Evolutionary conservation across 805 yeast species (phyloP).

Genomic region (Metschnikowia rubicola): DNA sequence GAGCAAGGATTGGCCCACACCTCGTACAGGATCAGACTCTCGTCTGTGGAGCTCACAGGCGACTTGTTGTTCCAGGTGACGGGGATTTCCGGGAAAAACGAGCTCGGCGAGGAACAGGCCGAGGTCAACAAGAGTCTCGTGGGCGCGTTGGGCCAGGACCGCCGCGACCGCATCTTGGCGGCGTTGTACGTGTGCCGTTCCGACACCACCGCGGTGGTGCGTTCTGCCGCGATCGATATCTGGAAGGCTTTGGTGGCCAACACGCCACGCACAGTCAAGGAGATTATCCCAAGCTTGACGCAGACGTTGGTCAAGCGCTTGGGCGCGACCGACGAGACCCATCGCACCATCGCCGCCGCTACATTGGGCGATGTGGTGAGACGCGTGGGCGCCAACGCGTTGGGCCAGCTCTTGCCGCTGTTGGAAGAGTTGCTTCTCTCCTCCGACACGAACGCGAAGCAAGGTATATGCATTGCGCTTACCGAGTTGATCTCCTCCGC

Average conservation of each 20-base stretch:
- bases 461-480: conserved; percentile 94
- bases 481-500: conserved; percentile 81
- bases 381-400: conserved; percentile 86
- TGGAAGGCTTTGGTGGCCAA: conserved; percentile 97
- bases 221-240: conserved; percentile 85
- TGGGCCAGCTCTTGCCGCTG: conserved; percentile 81
- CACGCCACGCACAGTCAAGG: conserved; percentile 92
- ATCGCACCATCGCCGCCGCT: conserved; percentile 85
- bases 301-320: conserved; percentile 74
- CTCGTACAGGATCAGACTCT: conserved; percentile 81
- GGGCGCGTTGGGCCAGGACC: conserved; percentile 79
- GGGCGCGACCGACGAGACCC: conserved; percentile 75
- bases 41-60: conserved; percentile 93
- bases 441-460: conserved; percentile 80
- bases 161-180: conserved; percentile 83
- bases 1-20: conserved; percentile 83
- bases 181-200: conserved; percentile 92
- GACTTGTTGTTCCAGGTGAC: conserved; percentile 91
- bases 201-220: conserved; percentile 81
- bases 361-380: conserved; percentile 93
- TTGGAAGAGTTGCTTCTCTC: conserved; percentile 60
- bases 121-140: conserved; percentile 59
- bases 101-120: conserved; percentile 53
- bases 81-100: conserved; percentile 79
- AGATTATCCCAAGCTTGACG: conserved; percentile 81